These are phyloP conservation scores for Nothopassalora personata DNA, from an alignment of 2,329 filamentous ascomycete genomes.

Conservation along the genomic window DNA sequence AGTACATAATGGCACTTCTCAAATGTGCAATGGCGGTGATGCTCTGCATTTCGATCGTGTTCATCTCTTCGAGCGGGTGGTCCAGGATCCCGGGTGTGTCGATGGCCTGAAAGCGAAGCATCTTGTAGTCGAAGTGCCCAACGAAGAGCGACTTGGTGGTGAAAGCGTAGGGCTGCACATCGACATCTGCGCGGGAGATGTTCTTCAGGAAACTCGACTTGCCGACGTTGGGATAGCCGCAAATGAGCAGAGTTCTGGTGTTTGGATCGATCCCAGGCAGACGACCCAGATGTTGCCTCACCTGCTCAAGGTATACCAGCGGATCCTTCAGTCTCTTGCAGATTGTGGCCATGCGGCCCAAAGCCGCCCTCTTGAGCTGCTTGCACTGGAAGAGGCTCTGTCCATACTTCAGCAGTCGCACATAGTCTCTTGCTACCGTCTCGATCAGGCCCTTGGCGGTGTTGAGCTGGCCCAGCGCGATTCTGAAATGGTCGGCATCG, in stretches of 20 bases:
- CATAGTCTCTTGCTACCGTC: constrained; percentile 92
- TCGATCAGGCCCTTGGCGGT: constrained; percentile 96
- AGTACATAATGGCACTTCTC: constrained; percentile 90
- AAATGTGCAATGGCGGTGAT: constrained; percentile 97
- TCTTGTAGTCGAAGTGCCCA: constrained; percentile 97
- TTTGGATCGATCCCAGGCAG: constrained; percentile 98
- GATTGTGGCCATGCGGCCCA: constrained; percentile 97
- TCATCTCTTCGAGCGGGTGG: constrained; percentile 98
- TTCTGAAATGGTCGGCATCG: constrained; percentile 96
- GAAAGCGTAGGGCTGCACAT: constrained; percentile 97
- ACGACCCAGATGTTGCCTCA: constrained; percentile 93
- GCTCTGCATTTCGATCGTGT: constrained; percentile 98
- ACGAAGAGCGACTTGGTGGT: constrained; percentile 97
- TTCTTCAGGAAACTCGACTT: constrained; percentile 94
- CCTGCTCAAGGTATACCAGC: constrained; percentile 90
- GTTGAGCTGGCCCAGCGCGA: constrained; percentile 90
- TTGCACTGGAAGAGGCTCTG: constrained; percentile 98
- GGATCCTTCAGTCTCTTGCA: constrained; percentile 92
- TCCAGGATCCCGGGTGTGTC: constrained; percentile 98
- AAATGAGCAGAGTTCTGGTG: constrained; percentile 90
- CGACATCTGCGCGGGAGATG: constrained; percentile 89
- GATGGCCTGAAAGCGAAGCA: constrained; percentile 83
- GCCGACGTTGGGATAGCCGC: constrained; percentile 95
- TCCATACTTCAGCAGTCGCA: constrained; percentile 91
- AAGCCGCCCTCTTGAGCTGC: constrained; percentile 90